Conservation (phyloP, 1,139 yeast genomes). For the Kodamaea ohmeri region DNA sequence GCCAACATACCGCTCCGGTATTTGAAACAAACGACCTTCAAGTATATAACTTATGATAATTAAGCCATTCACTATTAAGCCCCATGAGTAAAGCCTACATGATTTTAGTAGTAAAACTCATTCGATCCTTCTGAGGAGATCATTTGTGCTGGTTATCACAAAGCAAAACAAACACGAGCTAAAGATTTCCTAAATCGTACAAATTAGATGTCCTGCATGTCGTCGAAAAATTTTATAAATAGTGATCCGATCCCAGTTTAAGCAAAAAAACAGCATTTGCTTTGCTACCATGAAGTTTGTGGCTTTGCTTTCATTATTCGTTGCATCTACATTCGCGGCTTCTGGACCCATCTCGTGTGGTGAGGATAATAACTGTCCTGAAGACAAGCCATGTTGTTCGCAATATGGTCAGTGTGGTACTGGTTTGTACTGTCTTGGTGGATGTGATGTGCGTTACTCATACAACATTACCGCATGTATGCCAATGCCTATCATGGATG, state of each 20-base stretch:
- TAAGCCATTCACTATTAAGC: too few species aligned
- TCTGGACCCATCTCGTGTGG: conserved; percentile 42
- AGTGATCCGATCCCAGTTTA: not conserved
- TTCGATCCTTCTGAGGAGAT: too few species aligned
- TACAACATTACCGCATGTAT: conserved; percentile 62
- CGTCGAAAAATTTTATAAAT: conserved; percentile 1
- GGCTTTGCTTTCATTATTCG: conserved; percentile 7
- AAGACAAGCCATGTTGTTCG: conserved; percentile 74
- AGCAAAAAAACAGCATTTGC: too few species aligned
- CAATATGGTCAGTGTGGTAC: conserved; percentile 84
- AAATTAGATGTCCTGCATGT: conserved; percentile 2
- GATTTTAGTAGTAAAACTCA: too few species aligned
- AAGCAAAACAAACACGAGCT: conserved; percentile 3
- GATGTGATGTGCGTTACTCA: conserved; percentile 72
- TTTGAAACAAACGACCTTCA: too few species aligned
- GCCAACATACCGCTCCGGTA: too few species aligned
- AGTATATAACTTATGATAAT: too few species aligned
- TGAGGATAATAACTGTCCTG: conserved; percentile 58
- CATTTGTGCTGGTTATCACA: conserved; percentile 1
- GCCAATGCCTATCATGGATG: conserved; percentile 53
- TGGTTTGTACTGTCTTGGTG: conserved; percentile 77
- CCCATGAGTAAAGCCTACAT: too few species aligned
- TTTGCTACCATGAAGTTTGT: conserved; percentile 1
- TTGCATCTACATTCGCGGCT: conserved; percentile 1
- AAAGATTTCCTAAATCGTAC: conserved; percentile 2